These are phyloP conservation scores for Leccinum subgranulosum DNA, from an alignment of 768 basidiomycete species.

Conservation along the genomic window DNA sequence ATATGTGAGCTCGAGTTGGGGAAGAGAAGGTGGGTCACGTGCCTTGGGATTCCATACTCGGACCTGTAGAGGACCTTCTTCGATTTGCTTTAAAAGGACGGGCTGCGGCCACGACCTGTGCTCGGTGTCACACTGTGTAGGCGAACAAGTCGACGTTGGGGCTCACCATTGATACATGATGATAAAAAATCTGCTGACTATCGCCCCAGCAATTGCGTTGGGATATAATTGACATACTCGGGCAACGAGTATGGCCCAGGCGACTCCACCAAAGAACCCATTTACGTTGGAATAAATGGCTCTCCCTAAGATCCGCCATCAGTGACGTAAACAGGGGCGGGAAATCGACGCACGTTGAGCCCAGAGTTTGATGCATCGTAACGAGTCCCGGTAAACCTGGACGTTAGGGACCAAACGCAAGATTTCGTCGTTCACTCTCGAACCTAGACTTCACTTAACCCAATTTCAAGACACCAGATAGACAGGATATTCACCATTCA, in stretches of 20 bases:
- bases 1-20: background rate
- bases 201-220: conserved; percentile 88
- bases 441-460: conserved; percentile 52
- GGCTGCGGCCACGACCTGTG: conserved; percentile 98
- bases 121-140: conserved; percentile 7
- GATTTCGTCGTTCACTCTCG: conserved; percentile 94
- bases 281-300: conserved; percentile 98
- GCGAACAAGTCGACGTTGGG: background rate
- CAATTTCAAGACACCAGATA: background rate
- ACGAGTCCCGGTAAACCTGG: conserved; percentile 87
- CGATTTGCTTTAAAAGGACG: conserved; percentile 94
- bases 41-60: conserved; percentile 99
- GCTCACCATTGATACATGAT: conserved; percentile 97
- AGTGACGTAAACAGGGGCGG: conserved; percentile 1
- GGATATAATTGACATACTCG: conserved; percentile 99
- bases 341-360: conserved; percentile 72
- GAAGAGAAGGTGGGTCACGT: conserved; percentile 3
- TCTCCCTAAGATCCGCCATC: conserved; percentile 51
- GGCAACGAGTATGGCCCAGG: conserved; percentile 99
- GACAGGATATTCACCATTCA: conserved; percentile 59
- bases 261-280: conserved; percentile 96
- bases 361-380: conserved; percentile 97
- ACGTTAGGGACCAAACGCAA: conserved; percentile 93
- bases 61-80: conserved; percentile 89
- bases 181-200: conserved; percentile 97